Base-by-base conservation (phyloP, 2,329 filamentous ascomycete species). In the Dendryphion nanum region DNA sequence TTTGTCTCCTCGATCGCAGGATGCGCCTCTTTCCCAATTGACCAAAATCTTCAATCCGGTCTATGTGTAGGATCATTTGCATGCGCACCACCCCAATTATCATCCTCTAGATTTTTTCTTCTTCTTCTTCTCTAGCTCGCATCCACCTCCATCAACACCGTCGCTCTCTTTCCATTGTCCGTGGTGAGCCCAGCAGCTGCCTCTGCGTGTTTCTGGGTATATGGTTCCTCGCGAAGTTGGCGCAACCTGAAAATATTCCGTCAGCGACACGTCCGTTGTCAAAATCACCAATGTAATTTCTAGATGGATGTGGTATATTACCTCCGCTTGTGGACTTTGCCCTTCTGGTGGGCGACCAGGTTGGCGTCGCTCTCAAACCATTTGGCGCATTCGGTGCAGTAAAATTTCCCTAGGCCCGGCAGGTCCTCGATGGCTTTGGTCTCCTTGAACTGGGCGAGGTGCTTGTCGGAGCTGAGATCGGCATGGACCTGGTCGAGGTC, bases 241-340 rank as follows among this genome's bases (percentile, higher is more conserved):
- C 89, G 89, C 37, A 95, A 70, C 63, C 91, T 95, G 42, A 5
- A n/a, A 26, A 8, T n/a, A 16, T 31, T 31, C 23, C 23, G n/a
- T 3, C 23, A 26, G 23, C n/a, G n/a, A n/a, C n/a, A 26, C 23
- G 3, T 3, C 10, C 3, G n/a, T 8, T 8, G 23, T 10, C 2
- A 26, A 26, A 8, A 8, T 26, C 23, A 26, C n/a, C 23, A 26
- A 26, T 26, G 23, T 17, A n/a, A 26, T 26, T n/a, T n/a, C n/a
- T n/a, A n/a, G n/a, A n/a, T n/a, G n/a, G n/a, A n/a, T n/a, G n/a
- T n/a, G n/a, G n/a, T n/a, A n/a, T 34, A 66, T 48, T 60, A 89
- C 87, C 86, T 85, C 73, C 89, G 81, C 78, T 90, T 96, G 70
- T 98, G 93, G 48, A 87, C 88, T 71, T 96, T 98, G 54, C 88